Percentiles rank a stretch among this genome's conserved stretches.
Conservation (phyloP, 2,329 filamentous ascomycete genomes). For the Periconia digitata region DNA sequence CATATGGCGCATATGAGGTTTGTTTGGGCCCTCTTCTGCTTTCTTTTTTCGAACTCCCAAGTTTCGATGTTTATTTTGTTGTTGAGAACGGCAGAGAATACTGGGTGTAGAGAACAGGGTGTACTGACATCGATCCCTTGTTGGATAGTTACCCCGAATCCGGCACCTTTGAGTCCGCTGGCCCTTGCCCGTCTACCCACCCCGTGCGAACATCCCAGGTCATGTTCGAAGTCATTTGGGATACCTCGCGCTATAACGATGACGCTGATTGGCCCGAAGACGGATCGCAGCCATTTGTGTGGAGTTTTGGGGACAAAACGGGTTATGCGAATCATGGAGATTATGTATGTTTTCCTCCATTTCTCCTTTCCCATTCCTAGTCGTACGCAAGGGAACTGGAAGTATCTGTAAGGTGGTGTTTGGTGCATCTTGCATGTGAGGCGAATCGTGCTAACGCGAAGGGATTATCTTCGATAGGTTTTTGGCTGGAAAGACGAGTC, state of each 20-base stretch:
- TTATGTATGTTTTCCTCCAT: slow-evolving; percentile 37
- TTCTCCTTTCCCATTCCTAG: too few species aligned
- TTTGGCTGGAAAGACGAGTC: slow-evolving; percentile 53
- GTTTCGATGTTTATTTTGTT: not conserved
- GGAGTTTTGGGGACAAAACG: slow-evolving; percentile 23
- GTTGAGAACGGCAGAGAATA: too few species aligned
- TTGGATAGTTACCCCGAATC: slow-evolving; percentile 49
- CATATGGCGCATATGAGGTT: slow-evolving; percentile 46
- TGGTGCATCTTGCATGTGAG: too few species aligned
- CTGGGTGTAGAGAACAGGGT: slow-evolving; percentile 29
- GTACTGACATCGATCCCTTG: slow-evolving; percentile 43
- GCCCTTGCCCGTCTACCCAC: slow-evolving; percentile 15
- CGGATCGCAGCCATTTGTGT: slow-evolving; percentile 21
- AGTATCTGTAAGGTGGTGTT: too few species aligned
- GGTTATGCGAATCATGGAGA: slow-evolving; percentile 53
- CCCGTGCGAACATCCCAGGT: slow-evolving; percentile 17
- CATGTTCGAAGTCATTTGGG: slow-evolving; percentile 20
- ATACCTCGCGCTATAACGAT: slow-evolving; percentile 17
- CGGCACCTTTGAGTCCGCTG: slow-evolving; percentile 14
- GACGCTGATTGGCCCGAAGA: slow-evolving; percentile 14
- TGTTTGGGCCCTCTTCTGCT: not conserved
- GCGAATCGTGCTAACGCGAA: too few species aligned
- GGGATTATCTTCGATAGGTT: not conserved
- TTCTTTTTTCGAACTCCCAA: not conserved
- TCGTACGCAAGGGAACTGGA: too few species aligned